These are phyloP conservation scores for Arabidopsis lyrata DNA, from an alignment of 441 rosid species.

Conservation along the genomic window DNA sequence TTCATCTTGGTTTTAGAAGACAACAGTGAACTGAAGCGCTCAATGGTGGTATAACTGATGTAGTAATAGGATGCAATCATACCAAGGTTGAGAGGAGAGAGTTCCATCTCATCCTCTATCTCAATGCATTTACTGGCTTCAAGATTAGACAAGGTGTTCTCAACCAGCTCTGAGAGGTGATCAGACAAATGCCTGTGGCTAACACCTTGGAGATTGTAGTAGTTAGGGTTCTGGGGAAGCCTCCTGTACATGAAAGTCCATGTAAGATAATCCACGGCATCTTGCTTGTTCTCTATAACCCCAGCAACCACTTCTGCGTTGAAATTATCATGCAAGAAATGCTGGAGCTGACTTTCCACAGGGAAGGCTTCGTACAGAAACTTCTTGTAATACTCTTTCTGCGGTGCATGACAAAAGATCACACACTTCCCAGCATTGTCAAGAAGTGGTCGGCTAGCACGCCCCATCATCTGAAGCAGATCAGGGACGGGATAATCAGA, in stretches of 20 bases:
- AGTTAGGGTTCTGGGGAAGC: conserved; percentile 92
- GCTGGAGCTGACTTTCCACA: conserved; percentile 91
- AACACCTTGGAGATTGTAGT: conserved; percentile 95
- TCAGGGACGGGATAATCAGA: conserved; percentile 86
- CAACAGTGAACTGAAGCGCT: conserved; percentile 86
- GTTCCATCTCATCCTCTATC: conserved; percentile 80
- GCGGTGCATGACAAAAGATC: conserved; percentile 90
- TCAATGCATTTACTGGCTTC: conserved; percentile 84
- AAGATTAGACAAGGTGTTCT: conserved; percentile 78
- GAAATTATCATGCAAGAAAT: conserved; percentile 85
- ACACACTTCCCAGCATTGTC: conserved; percentile 93
- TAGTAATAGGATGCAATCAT: conserved; percentile 91
- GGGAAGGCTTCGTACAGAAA: conserved; percentile 94
- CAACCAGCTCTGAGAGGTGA: conserved; percentile 96
- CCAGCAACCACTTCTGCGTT: conserved; percentile 90
- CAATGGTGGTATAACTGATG: conserved; percentile 88
- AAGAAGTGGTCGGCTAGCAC: conserved; percentile 86
- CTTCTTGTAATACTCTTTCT: conserved; percentile 92
- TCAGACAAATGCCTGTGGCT: conserved; percentile 97
- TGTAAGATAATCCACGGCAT: conserved; percentile 95
- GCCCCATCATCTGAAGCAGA: conserved; percentile 99
- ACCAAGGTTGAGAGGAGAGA: conserved; percentile 83
- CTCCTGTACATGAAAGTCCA: conserved; percentile 90
- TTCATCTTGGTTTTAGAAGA: conserved; percentile 89
- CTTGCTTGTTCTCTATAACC: conserved; percentile 90